Evolutionary conservation across 306 rosid genomes (phyloP).

Genomic region (Psophocarpus tetragonolobus): DNA sequence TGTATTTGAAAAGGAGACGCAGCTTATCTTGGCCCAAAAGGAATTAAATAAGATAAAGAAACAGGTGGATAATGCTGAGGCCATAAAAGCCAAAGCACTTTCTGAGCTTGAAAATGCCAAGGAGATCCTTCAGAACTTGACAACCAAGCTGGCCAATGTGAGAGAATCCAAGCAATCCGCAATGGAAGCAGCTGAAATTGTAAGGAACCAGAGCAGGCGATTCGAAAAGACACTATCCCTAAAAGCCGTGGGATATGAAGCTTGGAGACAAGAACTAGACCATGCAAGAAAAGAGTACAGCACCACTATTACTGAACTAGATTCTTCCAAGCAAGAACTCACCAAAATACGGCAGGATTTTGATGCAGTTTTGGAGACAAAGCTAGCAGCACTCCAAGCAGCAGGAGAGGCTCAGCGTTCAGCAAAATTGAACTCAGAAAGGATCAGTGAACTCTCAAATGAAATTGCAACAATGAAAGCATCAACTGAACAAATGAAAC

Average conservation of each 20-base stretch:
- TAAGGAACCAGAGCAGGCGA: constrained; percentile 47
- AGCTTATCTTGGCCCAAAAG: constrained; percentile 64
- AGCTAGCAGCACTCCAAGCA: constrained; percentile 64
- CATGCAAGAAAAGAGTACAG: constrained; percentile 59
- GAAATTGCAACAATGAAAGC: constrained; percentile 55
- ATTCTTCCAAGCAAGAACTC: constrained; percentile 79
- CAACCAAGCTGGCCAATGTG: constrained; percentile 49
- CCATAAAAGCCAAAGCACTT: constrained; percentile 50
- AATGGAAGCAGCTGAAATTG: constrained; percentile 54
- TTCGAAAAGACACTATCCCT: constrained; percentile 48
- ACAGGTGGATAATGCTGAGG: constrained; percentile 48
- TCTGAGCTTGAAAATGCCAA: constrained; percentile 71
- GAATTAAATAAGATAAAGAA: constrained; percentile 59
- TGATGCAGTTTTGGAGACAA: constrained; percentile 78
- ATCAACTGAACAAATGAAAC: constrained; percentile 55
- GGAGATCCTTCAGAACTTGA: constrained; percentile 52
- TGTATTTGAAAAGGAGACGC: constrained; percentile 76
- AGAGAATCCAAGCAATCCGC: constrained; percentile 61
- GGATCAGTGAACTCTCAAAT: constrained; percentile 52
- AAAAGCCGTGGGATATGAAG: constrained; percentile 45
- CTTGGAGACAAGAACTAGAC: constrained; percentile 70
- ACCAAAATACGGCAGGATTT: constrained; percentile 75
- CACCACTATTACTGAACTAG: constrained; percentile 49
- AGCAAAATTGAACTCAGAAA: constrained; percentile 57
- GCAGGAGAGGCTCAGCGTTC: constrained; percentile 82